phyloP scores from a whole-genome alignment of 202 grass and related monocot genomes.

The Zizania palustris region DNA sequence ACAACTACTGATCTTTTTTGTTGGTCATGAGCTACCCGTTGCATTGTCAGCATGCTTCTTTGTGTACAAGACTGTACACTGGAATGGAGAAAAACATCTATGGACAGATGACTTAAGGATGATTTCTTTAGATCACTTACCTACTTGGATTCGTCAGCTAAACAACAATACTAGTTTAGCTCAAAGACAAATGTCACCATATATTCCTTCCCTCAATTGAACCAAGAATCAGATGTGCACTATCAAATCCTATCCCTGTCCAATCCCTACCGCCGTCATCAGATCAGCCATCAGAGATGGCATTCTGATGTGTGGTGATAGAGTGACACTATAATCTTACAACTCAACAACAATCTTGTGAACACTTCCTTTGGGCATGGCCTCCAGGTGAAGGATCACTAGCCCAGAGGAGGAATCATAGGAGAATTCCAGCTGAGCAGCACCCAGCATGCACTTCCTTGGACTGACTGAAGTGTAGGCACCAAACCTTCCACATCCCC shows the following conservation, averaged over 20 bases:
- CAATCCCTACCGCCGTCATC: not conserved
- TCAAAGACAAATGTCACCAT: not conserved
- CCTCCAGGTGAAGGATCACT: slow-evolving; percentile 56
- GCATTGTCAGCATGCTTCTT: too few relatives aligned
- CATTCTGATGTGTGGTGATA: not conserved
- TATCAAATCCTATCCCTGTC: not conserved
- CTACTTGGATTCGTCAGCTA: too few relatives aligned
- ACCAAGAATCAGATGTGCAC: slow-evolving; percentile 30
- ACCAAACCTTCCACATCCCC: slow-evolving; percentile 74
- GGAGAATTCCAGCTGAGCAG: slow-evolving; percentile 60
- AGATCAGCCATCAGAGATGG: not conserved
- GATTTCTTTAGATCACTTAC: too few relatives aligned
- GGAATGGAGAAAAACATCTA: too few relatives aligned
- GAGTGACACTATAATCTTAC: slow-evolving; percentile 34
- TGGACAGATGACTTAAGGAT: too few relatives aligned
- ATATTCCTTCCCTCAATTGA: slow-evolving; percentile 13
- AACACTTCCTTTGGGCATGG: slow-evolving; percentile 66
- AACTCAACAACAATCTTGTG: slow-evolving; percentile 79
- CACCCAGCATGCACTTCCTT: slow-evolving; percentile 58
- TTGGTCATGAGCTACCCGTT: too few relatives aligned
- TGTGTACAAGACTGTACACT: too few relatives aligned
- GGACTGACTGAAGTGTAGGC: slow-evolving; percentile 68
- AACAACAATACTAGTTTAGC: too few relatives aligned
- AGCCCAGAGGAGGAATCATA: slow-evolving; percentile 64
- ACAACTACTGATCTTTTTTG: too few relatives aligned